A percentile compares a stretch with the other conserved stretches of the same genome.
Evolutionary conservation across 1,284 basidiomycete genomes (phyloP).

Genomic region (Leccinum solheimii): DNA sequence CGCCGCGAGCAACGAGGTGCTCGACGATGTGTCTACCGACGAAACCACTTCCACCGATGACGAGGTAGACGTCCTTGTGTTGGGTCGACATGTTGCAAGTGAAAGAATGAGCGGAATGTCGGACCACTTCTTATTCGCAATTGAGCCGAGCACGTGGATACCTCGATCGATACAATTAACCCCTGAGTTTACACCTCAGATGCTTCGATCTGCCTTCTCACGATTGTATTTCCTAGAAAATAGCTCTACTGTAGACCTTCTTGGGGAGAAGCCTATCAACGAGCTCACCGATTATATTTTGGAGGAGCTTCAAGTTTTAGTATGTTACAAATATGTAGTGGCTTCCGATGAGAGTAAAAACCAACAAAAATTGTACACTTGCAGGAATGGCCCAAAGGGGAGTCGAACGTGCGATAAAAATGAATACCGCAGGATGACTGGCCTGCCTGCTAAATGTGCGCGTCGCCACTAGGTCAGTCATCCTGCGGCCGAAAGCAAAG

Average conservation of each 20-base stretch:
- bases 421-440: too few relatives aligned
- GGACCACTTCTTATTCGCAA: slow-evolving; percentile 16
- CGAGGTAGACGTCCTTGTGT: slow-evolving; percentile 63
- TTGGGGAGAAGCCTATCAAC: not conserved
- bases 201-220: not conserved
- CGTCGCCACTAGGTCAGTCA: too few relatives aligned
- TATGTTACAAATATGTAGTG: too few relatives aligned
- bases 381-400: too few relatives aligned
- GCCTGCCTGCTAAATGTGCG: too few relatives aligned
- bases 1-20: slow-evolving; percentile 74
- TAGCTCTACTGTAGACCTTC: too few relatives aligned
- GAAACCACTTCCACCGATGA: slow-evolving; percentile 92
- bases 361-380: too few relatives aligned
- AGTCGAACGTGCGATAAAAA: too few relatives aligned
- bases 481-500: too few relatives aligned
- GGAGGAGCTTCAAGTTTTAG: too few relatives aligned
- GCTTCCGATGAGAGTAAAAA: too few relatives aligned
- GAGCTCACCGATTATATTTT: not conserved
- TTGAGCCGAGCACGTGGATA: slow-evolving; percentile 13
- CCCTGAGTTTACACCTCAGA: not conserved
- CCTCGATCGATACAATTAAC: not conserved
- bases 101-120: not conserved
- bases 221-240: too few relatives aligned
- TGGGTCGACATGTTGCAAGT: slow-evolving; percentile 30
- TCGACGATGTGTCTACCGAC: slow-evolving; percentile 90